Evolutionary conservation across 768 basidiomycete genomes (phyloP).

Genomic region (Leccinum obscurum): DNA sequence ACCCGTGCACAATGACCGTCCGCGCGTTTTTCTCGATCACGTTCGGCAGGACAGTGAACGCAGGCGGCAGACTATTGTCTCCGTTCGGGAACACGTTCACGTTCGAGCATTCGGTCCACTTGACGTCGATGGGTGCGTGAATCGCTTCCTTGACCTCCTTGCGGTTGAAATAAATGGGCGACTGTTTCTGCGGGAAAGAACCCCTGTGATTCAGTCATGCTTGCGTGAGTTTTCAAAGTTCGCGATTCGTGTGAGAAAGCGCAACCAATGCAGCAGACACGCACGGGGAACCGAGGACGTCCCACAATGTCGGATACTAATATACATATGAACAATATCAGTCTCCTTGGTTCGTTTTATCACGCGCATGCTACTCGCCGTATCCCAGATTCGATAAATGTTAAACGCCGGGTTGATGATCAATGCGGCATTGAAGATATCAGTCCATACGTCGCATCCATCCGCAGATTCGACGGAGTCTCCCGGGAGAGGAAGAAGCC

Average conservation of each 20-base stretch:
- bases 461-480: constrained; percentile 43
- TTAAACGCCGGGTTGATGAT: constrained; percentile 73
- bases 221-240: neutral
- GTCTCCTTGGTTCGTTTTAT: neutral
- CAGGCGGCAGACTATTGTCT: constrained; percentile 61
- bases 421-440: constrained; percentile 62
- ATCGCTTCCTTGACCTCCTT: constrained; percentile 63
- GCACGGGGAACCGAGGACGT: constrained; percentile 80
- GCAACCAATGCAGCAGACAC: constrained; percentile 19
- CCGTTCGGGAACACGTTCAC: constrained; percentile 60
- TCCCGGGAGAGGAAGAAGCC: constrained; percentile 66
- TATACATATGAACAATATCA: neutral
- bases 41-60: constrained; percentile 65
- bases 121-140: constrained; percentile 57
- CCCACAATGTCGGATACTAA: constrained; percentile 68
- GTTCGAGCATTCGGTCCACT: constrained; percentile 65
- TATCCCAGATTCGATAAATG: constrained; percentile 77
- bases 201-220: constrained; percentile 42
- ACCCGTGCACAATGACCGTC: constrained; percentile 68
- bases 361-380: constrained; percentile 31
- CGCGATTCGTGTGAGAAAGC: neutral
- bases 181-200: constrained; percentile 53
- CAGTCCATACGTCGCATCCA: constrained; percentile 69
- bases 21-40: constrained; percentile 76
- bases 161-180: constrained; percentile 71